Evolutionary conservation across 805 yeast genomes (phyloP), one percentile per base, ranked within the genome.

Genomic region (Ogataea saltuana): DNA sequence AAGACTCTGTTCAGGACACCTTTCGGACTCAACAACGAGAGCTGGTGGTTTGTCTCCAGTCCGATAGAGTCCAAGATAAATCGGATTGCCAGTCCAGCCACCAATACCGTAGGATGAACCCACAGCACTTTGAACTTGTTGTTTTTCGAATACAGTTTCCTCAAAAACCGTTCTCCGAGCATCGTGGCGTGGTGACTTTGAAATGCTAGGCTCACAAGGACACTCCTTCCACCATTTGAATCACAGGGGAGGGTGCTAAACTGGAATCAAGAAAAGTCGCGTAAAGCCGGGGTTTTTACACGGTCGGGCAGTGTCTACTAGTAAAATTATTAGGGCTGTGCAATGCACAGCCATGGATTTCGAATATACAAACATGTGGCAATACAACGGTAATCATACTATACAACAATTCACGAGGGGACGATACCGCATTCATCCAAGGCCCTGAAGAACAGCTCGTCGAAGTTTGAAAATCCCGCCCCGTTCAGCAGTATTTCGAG

Each of bases 1-100:
- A 65, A 51, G 4, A 51, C 27, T 4, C 20, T 39, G 38, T 65
- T 65, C 6, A 62, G 28, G 8, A 50, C 48, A 9, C 65, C 60
- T n/a, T 36, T 30, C 7, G 64, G 46, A 19, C 51, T 48, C 2
- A 62, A 30, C 3, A 63, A 19, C 15, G 38, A 15, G 6, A 52
- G 38, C 15, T 50, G 42, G n/a, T 36, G 23, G 1, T 50, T 44
- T 1, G 53, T 17, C 1, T 39, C 27, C 2, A 46, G 27, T 2
- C 28, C 34, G 3, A 31, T 1, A 3, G 33, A 4, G 12, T 13
- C 39, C 3, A 51, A 13, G 6, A 44, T 3, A 1, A 45, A 25
- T 16, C 49, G 33, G 11, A 49, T 15, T 2, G 45, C 1, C 16
- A 43, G 28, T 2, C 60, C 62, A 3, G 33, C 7, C 1, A 42